A percentile compares a stretch with the other conserved stretches of the same genome.
Conservation (phyloP, 257 asterid genomes). For the Solanum pimpinellifolium region DNA sequence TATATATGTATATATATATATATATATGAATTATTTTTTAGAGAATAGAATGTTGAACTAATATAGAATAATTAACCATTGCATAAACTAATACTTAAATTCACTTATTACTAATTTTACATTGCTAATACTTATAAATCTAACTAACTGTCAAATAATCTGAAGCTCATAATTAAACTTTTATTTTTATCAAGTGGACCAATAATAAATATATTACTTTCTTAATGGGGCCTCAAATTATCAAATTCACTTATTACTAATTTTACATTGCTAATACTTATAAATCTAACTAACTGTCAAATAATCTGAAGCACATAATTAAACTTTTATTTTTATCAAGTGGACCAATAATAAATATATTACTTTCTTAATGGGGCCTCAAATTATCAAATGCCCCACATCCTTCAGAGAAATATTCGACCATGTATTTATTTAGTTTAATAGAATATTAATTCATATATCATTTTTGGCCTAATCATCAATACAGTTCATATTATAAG, state of each 20-base stretch:
- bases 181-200: neutral
- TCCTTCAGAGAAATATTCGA: neutral
- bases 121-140: neutral
- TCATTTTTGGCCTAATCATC: neutral
- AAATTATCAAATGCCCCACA: neutral
- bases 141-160: neutral
- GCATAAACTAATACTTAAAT: neutral
- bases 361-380: neutral
- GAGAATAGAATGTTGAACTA: no score
- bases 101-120: no score
- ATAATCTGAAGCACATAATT: neutral
- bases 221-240: neutral
- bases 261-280: neutral
- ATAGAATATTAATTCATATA: neutral
- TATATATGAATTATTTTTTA: no score
- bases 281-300: neutral
- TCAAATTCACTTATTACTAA: neutral
- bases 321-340: neutral
- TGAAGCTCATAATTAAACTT: neutral
- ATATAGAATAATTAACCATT: no score
- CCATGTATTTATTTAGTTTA: neutral
- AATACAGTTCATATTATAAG: neutral
- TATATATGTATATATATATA: no score
- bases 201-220: neutral
- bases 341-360: neutral